Conservation (phyloP, 768 basidiomycete species). For the Lentinus tigrinus region DNA sequence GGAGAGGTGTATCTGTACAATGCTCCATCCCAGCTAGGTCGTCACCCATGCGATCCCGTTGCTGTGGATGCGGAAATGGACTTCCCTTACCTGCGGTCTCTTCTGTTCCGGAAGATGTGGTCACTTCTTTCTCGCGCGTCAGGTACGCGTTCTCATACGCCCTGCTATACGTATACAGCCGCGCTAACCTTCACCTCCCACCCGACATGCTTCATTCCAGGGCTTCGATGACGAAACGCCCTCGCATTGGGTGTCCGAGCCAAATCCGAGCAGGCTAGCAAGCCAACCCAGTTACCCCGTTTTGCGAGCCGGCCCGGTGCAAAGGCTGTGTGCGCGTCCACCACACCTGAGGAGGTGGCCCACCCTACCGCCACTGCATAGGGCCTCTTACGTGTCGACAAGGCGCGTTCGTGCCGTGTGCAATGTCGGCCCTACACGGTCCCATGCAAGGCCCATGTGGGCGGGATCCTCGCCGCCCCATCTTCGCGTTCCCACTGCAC, state of each 20-base stretch:
- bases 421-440: neutral
- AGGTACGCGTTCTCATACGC: neutral
- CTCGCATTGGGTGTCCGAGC: neutral
- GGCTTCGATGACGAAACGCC: conserved; percentile 1
- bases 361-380: no score
- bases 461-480: neutral
- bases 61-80: neutral
- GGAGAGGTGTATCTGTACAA: neutral
- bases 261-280: neutral
- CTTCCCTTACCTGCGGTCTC: neutral
- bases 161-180: neutral
- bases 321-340: neutral
- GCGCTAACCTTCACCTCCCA: neutral
- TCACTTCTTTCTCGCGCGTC: neutral
- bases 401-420: neutral
- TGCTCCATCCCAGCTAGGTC: neutral
- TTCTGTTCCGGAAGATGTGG: neutral
- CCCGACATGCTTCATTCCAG: neutral
- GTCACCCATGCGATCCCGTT: neutral
- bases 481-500: neutral
- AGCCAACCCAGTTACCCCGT: neutral
- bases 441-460: neutral
- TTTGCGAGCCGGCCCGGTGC: neutral
- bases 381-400: neutral
- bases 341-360: neutral